Evolutionary conservation across 2,329 filamentous ascomycete species (phyloP), one percentile per base, ranked within the genome.

Genomic region (Fusarium transvaalense): DNA sequence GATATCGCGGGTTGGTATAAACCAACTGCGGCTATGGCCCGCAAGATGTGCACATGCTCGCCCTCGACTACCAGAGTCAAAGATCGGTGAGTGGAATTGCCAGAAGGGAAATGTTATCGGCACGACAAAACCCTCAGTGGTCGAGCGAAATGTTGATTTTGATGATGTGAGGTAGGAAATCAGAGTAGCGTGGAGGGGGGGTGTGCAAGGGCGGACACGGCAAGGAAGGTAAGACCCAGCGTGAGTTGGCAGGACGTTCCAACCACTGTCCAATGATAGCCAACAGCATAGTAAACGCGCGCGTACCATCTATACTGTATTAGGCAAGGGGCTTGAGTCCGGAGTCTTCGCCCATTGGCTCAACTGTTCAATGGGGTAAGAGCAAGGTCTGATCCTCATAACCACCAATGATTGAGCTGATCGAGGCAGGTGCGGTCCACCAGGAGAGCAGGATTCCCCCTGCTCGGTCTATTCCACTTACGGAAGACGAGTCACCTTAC

Each of bases 251-350:
- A 69, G 56, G 61, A 66, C 53, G 72, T 69, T 77, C 67, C 61
- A 68, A 55, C 69, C 73, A 73, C 73, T 76, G 71, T 62, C 76
- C 76, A 77, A 77, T 77, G 47, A 56, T 58, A 69, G 56, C 37
- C 48, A 62, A 50, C 55, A 48, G 61, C 54, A 60, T 58, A 59
- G 59, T 75, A 77, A 66, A 77, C 76, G 76, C 76, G 76, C 76
- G 75, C 74, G 71, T 64, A 21, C 31, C 69, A 65, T 29, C 59
- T 65, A 59, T 57, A 50, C 72, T 61, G 7, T 21, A 68, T 70
- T 8, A 2, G 53, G 72, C 15, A 59, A 67, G 59, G 69, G 29
- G 61, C n/a, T 41, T 23, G 13, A 27, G 31, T 7, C 71, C 73
- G 75, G 74, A 69, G 70, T 64, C 27, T 35, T 48, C 66, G 61